Evolutionary conservation across 1,284 basidiomycete species (phyloP), one percentile per base, ranked within the genome.

Genomic region (Puccinia horiana): DNA sequence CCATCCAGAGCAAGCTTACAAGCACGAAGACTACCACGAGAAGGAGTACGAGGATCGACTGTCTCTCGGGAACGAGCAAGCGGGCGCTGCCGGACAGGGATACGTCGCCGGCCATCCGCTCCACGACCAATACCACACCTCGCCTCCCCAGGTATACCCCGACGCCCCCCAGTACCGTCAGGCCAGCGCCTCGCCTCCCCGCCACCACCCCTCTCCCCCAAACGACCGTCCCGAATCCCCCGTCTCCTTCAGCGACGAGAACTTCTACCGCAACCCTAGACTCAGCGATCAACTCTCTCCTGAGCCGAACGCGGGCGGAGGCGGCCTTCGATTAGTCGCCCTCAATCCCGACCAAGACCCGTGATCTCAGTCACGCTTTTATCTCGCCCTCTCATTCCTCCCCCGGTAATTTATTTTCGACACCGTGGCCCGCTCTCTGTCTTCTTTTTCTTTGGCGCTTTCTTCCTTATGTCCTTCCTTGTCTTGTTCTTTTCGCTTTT

Each of bases 331-430:
- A 9, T 65, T 76, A 18, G 75, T 76, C 32, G 75, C 75, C 4
- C 54, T 65, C 5, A 76, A 76, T 32, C 75, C 75, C 12, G 75
- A 76, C 47, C 40, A 76, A 67, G 63, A 67, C 37, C 63, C 35
- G 5, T 67, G 37, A 67, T 67, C 20, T 3, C 61, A 4, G 32
- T 11, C 61, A 12, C 29, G 5, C 61, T 18, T 63, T 63, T 32
- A 11, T 61, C 56, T 61, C 29, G 6, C 29, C 29, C 61, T 35
- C 61, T 37, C 29, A 18, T 32, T 35, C 29, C 8, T 18, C 26
- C 32, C 26, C 61, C 32, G 12, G 11, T 47, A 16, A 47, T 47
- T 47, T 47, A 47, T 8, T 58, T 14, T 26, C n/a, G 52, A 16
- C 52, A 20, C 4, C n/a, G n/a, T n/a, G 52, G 23, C 5, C 23